Conservation (phyloP, 306 rosid genomes). For the Rosa lucieae region DNA sequence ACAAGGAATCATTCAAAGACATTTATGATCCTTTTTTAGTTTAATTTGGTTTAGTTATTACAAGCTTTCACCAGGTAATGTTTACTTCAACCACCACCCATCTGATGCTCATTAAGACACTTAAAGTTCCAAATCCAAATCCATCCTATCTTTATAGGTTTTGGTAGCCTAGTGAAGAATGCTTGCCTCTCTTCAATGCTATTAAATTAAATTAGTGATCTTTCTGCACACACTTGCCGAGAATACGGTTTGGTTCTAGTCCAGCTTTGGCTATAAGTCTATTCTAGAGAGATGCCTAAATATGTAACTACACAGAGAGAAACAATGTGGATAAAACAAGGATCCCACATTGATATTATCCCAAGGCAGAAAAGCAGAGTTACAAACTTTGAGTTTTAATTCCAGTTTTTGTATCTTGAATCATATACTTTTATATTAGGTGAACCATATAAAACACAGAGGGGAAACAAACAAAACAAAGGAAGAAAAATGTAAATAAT, state of each 20-base stretch:
- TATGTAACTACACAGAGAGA: background rate
- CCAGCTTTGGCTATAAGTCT: background rate
- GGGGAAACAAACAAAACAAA: background rate
- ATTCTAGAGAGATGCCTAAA: background rate
- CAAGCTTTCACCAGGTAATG: conserved; percentile 6
- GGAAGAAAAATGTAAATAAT: background rate
- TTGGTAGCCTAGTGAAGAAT: conserved; percentile 14
- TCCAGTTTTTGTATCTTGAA: background rate
- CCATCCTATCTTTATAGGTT: conserved; percentile 1
- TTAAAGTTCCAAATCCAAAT: conserved; percentile 5
- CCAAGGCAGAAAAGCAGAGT: background rate
- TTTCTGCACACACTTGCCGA: background rate
- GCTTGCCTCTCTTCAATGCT: conserved; percentile 17
- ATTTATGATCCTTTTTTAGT: background rate
- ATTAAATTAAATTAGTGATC: conserved; percentile 2
- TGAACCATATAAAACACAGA: background rate
- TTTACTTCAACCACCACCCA: conserved; percentile 11
- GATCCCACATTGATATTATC: background rate
- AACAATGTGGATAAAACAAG: background rate
- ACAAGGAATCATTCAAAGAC: background rate
- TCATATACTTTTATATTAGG: background rate
- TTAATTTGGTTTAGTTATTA: conserved; percentile 10
- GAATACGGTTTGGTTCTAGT: background rate
- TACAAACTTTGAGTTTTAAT: background rate
- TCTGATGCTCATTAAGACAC: background rate